These are phyloP conservation scores for Eimeria necatrix DNA, from an alignment of 169 alveolate species.

Conservation along the genomic window DNA sequence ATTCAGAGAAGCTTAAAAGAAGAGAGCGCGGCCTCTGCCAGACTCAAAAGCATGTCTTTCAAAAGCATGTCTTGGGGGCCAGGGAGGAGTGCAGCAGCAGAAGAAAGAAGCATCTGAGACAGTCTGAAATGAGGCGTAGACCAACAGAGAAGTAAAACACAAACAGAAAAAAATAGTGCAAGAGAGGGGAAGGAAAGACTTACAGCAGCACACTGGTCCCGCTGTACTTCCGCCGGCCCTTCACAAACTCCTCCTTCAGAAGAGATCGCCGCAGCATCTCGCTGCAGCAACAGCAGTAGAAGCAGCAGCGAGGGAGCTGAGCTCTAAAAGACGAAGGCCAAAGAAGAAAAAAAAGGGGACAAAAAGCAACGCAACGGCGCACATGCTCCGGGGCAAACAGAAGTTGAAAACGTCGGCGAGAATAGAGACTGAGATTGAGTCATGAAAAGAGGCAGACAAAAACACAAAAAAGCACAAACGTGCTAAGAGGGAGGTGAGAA, in stretches of 20 bases:
- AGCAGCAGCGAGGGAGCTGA: not conserved
- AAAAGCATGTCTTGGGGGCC: not conserved
- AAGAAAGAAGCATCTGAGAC: not conserved
- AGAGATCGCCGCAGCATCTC: conserved; percentile 43
- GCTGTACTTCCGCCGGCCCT: conserved; percentile 15
- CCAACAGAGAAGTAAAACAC: not conserved
- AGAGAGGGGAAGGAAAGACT: not conserved
- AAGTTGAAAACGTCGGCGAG: not conserved
- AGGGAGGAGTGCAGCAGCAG: not conserved
- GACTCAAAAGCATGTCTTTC: not conserved
- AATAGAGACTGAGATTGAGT: not conserved
- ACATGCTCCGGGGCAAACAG: not conserved
- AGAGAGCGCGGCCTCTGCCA: not conserved
- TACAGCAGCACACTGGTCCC: conserved; percentile 1
- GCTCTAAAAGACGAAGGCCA: not conserved
- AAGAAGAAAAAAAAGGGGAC: not conserved
- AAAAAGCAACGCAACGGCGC: not conserved
- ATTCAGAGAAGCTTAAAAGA: not conserved
- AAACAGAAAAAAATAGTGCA: not conserved
- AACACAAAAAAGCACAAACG: not conserved
- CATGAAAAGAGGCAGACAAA: not conserved
- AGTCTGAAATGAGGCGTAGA: not conserved
- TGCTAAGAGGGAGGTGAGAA: too few relatives aligned
- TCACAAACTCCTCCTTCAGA: conserved; percentile 12
- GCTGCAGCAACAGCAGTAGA: conserved; percentile 51